Evolutionary conservation across 78 protist genomes (phyloP).

Genomic region (Bigelowiella natans): DNA sequence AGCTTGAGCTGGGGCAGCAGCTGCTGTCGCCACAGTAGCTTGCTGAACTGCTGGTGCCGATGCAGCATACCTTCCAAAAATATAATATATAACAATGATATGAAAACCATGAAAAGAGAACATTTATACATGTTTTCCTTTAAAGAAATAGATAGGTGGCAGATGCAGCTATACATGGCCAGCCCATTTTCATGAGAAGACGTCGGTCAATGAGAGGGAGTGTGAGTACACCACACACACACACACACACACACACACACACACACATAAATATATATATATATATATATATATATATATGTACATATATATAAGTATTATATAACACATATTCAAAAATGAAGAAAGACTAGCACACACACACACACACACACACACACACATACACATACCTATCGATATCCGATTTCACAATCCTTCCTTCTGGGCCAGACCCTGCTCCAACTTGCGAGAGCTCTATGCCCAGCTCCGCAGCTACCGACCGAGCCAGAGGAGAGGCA

Average conservation of each 20-base stretch:
- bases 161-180: too few relatives aligned
- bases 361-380: not conserved
- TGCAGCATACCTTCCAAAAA: too few relatives aligned
- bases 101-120: too few relatives aligned
- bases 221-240: too few relatives aligned
- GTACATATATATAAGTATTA: not conserved
- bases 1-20: too few relatives aligned
- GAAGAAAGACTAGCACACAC: not conserved
- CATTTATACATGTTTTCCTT: too few relatives aligned
- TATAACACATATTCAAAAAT: not conserved
- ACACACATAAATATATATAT: not conserved
- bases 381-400: not conserved
- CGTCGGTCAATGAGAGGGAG: too few relatives aligned
- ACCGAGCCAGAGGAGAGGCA: not conserved
- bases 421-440: not conserved
- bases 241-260: not conserved
- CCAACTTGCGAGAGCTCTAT: not conserved
- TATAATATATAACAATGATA: too few relatives aligned
- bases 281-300: not conserved
- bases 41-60: too few relatives aligned
- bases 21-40: too few relatives aligned
- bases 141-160: too few relatives aligned
- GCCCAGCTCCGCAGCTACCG: not conserved
- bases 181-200: too few relatives aligned
- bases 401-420: not conserved